Evolutionary conservation across 2,329 filamentous ascomycete genomes (phyloP).

Genomic region (Tolypocladium tropicale): DNA sequence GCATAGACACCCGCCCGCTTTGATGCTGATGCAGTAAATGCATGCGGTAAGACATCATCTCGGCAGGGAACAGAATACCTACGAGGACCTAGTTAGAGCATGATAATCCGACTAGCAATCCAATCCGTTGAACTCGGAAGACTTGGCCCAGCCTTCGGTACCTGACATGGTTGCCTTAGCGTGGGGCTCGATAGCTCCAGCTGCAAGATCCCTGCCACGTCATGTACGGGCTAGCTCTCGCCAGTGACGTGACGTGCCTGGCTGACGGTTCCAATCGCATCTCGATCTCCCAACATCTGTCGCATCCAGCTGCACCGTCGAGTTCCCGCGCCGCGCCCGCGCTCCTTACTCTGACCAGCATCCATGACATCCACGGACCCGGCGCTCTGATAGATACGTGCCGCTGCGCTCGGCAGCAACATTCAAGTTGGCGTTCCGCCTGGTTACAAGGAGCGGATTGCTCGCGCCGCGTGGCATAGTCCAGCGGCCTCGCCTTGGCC

Average conservation of each 20-base stretch:
- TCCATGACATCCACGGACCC: not conserved
- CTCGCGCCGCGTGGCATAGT: not conserved
- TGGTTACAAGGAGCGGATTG: not conserved
- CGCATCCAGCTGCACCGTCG: not conserved
- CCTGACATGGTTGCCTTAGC: not conserved
- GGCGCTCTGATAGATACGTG: not conserved
- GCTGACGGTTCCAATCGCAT: not conserved
- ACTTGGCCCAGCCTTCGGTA: too few species aligned
- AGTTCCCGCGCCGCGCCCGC: not conserved
- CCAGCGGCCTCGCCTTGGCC: not conserved
- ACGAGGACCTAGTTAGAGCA: not conserved
- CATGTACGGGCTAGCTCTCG: not conserved
- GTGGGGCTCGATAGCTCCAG: not conserved
- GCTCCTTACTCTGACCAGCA: not conserved
- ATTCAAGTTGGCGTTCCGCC: constrained; percentile 6
- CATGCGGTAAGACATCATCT: not conserved
- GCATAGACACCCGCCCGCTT: not conserved
- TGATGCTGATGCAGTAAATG: not conserved
- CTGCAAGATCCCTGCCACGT: not conserved
- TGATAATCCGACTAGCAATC: not conserved
- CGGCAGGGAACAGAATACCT: not conserved
- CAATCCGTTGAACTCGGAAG: too few species aligned
- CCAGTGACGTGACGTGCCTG: not conserved
- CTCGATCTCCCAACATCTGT: not conserved
- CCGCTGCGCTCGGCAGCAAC: not conserved